phyloP scores from a whole-genome alignment of 164 flowering plant species.

The Echeveria elegans region DNA sequence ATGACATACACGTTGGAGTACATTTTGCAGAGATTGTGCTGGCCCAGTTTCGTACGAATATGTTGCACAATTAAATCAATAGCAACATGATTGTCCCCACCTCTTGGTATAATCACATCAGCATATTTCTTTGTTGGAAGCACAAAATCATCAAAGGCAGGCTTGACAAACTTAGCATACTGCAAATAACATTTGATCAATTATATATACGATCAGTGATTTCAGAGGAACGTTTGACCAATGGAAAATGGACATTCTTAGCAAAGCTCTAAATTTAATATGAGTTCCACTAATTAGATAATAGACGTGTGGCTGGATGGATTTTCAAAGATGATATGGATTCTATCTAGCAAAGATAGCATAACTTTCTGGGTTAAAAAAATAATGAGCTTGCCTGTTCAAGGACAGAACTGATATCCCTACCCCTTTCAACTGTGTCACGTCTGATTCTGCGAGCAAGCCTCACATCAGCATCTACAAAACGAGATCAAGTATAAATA shows the following conservation, averaged over 20 bases:
- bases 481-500: background rate
- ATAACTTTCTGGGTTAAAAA: background rate
- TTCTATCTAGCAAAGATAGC: background rate
- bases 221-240: background rate
- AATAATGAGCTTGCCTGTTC: conserved; percentile 50
- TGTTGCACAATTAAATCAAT: conserved; percentile 93
- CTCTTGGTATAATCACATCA: conserved; percentile 88
- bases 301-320: background rate
- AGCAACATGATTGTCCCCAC: conserved; percentile 97
- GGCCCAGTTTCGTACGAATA: conserved; percentile 91
- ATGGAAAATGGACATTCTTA: background rate
- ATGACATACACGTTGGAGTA: conserved; percentile 75
- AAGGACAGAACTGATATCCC: conserved; percentile 85
- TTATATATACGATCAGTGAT: background rate
- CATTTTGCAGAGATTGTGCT: conserved; percentile 85
- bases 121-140: conserved; percentile 97
- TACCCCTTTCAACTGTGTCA: conserved; percentile 91
- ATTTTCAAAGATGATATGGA: background rate
- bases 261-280: background rate
- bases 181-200: conserved; percentile 21
- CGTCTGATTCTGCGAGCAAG: conserved; percentile 95
- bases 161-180: conserved; percentile 98
- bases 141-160: conserved; percentile 96
- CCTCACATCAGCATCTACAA: conserved; percentile 92
- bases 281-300: background rate